Evolutionary conservation across 257 asterid genomes (phyloP).

Genomic region (Solanum sparsipilum): DNA sequence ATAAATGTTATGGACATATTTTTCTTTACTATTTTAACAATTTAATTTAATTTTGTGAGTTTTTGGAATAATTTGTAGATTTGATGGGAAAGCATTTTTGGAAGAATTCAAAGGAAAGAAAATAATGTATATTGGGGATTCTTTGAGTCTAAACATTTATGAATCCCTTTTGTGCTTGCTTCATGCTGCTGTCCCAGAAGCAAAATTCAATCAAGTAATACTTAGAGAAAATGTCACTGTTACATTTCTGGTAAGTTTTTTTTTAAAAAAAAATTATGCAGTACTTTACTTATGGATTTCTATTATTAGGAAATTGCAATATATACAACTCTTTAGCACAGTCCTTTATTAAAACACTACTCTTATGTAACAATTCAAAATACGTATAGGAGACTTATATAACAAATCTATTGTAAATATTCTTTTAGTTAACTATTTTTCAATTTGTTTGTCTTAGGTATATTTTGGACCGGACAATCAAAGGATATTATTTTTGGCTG

Average conservation of each 20-base stretch:
- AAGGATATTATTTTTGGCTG: not conserved
- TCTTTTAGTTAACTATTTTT: not conserved
- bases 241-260: slow-evolving; percentile 28
- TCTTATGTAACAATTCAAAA: not conserved
- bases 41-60: not conserved
- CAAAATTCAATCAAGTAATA: slow-evolving; percentile 2
- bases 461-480: too few species aligned
- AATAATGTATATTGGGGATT: slow-evolving; percentile 59
- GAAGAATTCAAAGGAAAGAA: slow-evolving; percentile 39
- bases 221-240: slow-evolving; percentile 8
- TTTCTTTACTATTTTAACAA: not conserved
- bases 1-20: not conserved
- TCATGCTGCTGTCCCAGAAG: slow-evolving; percentile 10
- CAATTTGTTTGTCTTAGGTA: not conserved
- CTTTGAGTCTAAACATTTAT: slow-evolving; percentile 42
- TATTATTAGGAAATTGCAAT: too few species aligned
- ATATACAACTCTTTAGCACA: not conserved
- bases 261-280: too few species aligned
- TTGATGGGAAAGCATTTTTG: slow-evolving; percentile 40
- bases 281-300: too few species aligned
- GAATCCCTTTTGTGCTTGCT: slow-evolving; percentile 46
- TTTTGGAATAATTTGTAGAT: slow-evolving; percentile 19
- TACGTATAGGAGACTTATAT: not conserved
- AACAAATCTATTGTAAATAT: not conserved
- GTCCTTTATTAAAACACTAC: not conserved